phyloP scores from a whole-genome alignment of 345 rosid species.

The Hirschfeldia incana region DNA sequence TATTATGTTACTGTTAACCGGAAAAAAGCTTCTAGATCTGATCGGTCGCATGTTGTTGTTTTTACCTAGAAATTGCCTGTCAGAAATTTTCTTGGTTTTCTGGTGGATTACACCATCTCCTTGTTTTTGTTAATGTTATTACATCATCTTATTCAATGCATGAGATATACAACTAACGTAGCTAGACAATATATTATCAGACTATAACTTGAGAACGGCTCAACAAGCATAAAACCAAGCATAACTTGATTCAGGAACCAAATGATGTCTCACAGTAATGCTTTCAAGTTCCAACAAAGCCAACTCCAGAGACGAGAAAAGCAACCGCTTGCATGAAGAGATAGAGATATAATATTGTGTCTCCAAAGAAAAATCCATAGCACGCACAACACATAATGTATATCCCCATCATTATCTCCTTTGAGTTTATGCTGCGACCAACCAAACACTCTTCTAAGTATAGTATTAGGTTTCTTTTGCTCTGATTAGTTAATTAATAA shows the following conservation, averaged over 20 bases:
- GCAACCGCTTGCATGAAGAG: slow-evolving; percentile 67
- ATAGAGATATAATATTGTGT: slow-evolving; percentile 58
- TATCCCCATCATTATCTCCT: slow-evolving; percentile 66
- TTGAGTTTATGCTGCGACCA: slow-evolving; percentile 48
- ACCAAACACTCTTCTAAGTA: neutral
- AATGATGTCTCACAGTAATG: neutral
- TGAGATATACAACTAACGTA: neutral
- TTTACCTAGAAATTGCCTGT: slow-evolving; percentile 25
- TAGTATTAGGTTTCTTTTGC: too few species aligned
- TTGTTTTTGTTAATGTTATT: neutral
- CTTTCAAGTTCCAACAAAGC: slow-evolving; percentile 59
- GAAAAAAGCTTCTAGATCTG: slow-evolving; percentile 21
- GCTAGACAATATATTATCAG: neutral
- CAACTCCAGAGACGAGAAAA: slow-evolving; percentile 68
- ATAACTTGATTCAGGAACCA: neutral
- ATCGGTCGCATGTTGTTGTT: slow-evolving; percentile 35
- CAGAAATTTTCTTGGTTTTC: slow-evolving; percentile 10
- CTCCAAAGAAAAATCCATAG: slow-evolving; percentile 59
- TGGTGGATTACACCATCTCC: neutral
- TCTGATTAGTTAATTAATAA: too few species aligned
- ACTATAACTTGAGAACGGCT: neutral
- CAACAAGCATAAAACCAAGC: neutral
- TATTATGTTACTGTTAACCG: slow-evolving; percentile 5
- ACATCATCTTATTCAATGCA: neutral
- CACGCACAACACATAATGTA: slow-evolving; percentile 71